Base-by-base conservation (phyloP, 2,329 filamentous ascomycete genomes). In the Stemphylium vesicarium region DNA sequence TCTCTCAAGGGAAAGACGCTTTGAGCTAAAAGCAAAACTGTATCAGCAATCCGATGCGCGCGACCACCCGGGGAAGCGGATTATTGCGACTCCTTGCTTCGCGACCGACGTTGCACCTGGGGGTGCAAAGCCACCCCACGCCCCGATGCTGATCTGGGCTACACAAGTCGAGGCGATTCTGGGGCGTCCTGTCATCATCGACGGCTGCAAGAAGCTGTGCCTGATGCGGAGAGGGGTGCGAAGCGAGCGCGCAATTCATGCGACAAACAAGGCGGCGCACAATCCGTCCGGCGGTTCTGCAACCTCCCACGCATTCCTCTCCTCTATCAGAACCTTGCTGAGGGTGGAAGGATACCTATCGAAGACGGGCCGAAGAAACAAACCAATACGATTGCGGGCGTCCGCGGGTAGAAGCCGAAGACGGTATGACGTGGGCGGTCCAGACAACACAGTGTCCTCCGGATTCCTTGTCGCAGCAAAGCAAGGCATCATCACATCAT, bases 121-220 rank as follows among this genome's bases (percentile, higher is more conserved):
- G 42, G 35, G 8, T 49, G 68, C 68, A 70, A 55, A 64, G 65
- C 53, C 71, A 70, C 64, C 65, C 66, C 68, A 72, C 65, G 70
- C 66, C 67, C 60, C 56, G 61, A 61, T 64, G 50, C 56, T 57
- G 55, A 36, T 57, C 47, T 50, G 41, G 40, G 52, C 43, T 49
- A 29, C 52, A 54, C 20, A 37, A 43, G 37, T 36, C 39, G 32
- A 43, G 43, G 53, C 49, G 18, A 45, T 56, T 58, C 61, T 59
- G 57, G 57, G 62, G 56, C 64, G 65, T 58, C 50, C 57, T 60
- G 59, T 55, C 56, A 60, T 49, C 15, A 56, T 56, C 24, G 36
- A 52, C 24, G 16, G 52, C 51, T 59, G 40, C 53, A 54, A 54
- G 52, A 26, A 38, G 37, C 13, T 42, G 29, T 31, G 32, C 31